Base-by-base conservation (phyloP, 139 green algal genomes). In the Pleodorina starrii region DNA sequence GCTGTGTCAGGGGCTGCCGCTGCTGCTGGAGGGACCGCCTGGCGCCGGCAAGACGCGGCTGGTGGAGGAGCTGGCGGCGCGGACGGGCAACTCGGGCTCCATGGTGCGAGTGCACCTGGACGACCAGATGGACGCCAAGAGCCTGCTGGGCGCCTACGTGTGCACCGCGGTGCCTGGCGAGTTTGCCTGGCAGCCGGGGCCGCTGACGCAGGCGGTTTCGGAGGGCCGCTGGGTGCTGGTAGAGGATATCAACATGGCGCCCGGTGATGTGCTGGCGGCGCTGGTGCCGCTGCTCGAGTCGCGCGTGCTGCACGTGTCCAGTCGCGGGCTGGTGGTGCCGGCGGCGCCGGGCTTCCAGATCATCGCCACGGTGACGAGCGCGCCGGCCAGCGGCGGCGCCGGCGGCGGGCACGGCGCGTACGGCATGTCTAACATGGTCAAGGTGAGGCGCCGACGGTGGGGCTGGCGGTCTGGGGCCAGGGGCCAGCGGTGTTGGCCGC, bases 101-200 rank as follows among this genome's bases (percentile, higher is more conserved):
- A 75, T 89, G 40, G 89, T 99, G 10, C 87, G 86, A n/a, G 92
- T 98, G 36, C 97, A 99, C 91, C 83, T 99, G 68, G 97, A 99
- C 88, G 97, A 99, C 78, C 97, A 99, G 90, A 98, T 98, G 93
- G 98, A 99, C 88, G 93, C 94, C 87, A 99, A 99, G 93, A 96
- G 89, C 40, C 93, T 99, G 88, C 93, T 99, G 75, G 98, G 98
- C 1, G 95, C 95, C 1, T 99, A 99, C 89, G 94, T 98, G 12
- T 99, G 96, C 89, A 98, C 95, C 0, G 89, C 96, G 0, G 93
- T 95, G 16, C 97, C 98, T 21, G 98, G 98, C 0, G 97, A 99
- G 93, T 99, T 99, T 93, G 87, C 92, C 5, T 99, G 98, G 98
- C 96, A 97, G 91, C 95, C 97, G 16, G 98, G 98, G 1, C 97